phyloP scores from a whole-genome alignment of 371 early-diverging fungal species.

The Apophysomyces sp. region DNA sequence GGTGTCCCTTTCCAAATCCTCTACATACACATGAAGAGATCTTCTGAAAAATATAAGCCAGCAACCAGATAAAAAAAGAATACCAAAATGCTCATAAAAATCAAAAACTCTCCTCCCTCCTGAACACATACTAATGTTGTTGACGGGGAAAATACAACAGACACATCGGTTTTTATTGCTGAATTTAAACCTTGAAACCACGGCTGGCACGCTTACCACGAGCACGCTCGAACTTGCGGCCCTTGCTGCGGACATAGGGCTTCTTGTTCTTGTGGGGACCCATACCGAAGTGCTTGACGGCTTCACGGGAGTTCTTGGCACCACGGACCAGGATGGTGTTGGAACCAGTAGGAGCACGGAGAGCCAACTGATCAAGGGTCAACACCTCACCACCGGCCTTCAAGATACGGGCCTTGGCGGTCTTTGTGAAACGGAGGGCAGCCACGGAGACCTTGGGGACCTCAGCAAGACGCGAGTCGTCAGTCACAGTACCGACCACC shows the following conservation, averaged over 20 bases:
- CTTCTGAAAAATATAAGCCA: too few species aligned
- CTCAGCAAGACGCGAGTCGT: conserved; percentile 91
- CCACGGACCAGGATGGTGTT: conserved; percentile 96
- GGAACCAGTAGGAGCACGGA: conserved; percentile 96
- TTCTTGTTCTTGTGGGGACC: conserved; percentile 77
- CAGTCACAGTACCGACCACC: conserved; percentile 95
- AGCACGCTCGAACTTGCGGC: conserved; percentile 98
- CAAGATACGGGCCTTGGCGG: conserved; percentile 95
- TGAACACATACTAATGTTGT: not conserved
- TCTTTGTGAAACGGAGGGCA: conserved; percentile 93
- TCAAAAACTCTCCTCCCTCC: not conserved
- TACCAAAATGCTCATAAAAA: too few species aligned
- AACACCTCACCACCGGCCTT: conserved; percentile 98
- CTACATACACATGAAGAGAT: too few species aligned
- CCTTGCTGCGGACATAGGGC: conserved; percentile 98
- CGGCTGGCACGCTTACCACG: conserved; percentile 98
- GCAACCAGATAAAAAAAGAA: too few species aligned
- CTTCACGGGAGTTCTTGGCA: conserved; percentile 87
- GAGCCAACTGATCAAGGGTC: conserved; percentile 98
- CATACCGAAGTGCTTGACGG: conserved; percentile 87
- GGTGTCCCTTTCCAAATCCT: too few species aligned
- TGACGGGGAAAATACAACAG: not conserved
- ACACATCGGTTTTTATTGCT: not conserved
- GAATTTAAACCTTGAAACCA: conserved; percentile 88
- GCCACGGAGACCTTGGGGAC: conserved; percentile 96